Conservation (phyloP, 202 grass and related monocot genomes). For the Carex sylvatica region DNA sequence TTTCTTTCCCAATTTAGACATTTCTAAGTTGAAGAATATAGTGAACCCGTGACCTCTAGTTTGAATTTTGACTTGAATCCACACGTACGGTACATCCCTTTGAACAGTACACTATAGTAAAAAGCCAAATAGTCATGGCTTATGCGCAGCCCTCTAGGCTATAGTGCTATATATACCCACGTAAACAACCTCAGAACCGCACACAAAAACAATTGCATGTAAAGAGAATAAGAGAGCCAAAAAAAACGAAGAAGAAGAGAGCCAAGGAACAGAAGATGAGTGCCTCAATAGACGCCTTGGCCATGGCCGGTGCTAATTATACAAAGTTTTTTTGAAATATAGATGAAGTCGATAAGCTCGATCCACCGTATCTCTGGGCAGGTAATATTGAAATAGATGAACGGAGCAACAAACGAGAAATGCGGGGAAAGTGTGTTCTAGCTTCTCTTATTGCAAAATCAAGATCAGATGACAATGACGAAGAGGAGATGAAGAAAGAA, state of each 20-base stretch:
- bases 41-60: conserved; percentile 18
- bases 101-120: background rate
- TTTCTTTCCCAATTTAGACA: background rate
- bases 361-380: conserved; percentile 28
- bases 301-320: conserved; percentile 39
- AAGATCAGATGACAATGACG: background rate
- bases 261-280: conserved; percentile 9
- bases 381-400: background rate
- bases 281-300: conserved; percentile 40
- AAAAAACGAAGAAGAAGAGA: too few species aligned
- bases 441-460: background rate
- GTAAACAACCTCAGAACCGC: background rate
- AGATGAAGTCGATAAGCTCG: background rate
- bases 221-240: conserved; percentile 2
- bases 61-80: conserved; percentile 13
- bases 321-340: conserved; percentile 11
- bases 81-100: background rate
- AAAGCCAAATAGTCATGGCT: conserved; percentile 1
- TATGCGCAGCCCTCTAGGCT: background rate
- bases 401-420: background rate
- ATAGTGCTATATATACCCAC: background rate
- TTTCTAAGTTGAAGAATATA: conserved; percentile 2
- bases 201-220: background rate
- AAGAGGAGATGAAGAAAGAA: conserved; percentile 14
- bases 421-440: background rate